Evolutionary conservation across 1,139 yeast genomes (phyloP), one percentile per base, ranked within the genome.

Genomic region (Magnusiomyces ingens): DNA sequence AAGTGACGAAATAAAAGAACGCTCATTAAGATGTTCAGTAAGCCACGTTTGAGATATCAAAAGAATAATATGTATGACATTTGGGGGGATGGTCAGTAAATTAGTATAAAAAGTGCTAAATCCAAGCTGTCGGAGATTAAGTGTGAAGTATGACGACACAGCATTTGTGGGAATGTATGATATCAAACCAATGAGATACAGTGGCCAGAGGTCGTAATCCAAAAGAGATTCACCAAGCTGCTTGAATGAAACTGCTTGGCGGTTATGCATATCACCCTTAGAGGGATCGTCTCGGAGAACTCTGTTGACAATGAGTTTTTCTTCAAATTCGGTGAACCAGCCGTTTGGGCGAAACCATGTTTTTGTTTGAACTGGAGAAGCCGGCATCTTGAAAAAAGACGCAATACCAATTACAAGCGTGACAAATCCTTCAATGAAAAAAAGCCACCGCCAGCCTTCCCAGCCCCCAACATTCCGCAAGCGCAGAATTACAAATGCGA

Each of bases 241-340:
- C 52, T 61, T 70, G 36, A 69, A 66, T 4, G 74, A 65, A 12
- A 82, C 69, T 1, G 81, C 80, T 60, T 82, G 80, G 57, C 87
- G 70, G 61, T 82, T 82, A 64, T 81, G 76, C 86, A 82, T 82
- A 57, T 78, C 82, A 15, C 86, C 85, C 67, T 83, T 82, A 5
- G 78, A 68, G 2, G 87, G 86, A 59, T 82, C 88, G 60, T 82
- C 86, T 58, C 87, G 67, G 48, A 82, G 71, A 0, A 82, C 73
- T 55, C 84, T 71, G 61, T 81, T 82, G 40, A 81, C 84, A 21
- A 80, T 75, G 49, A 82, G 80, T 55, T 75, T 78, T 56, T 77
- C 81, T 59, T 82, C 85, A 17, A 81, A 68, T 2, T 75, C 81
- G 10, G 76, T 74, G 59, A 75, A 82, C 82, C 85, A 81, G 18